Conservation (phyloP, 2,329 filamentous ascomycete species). For the Keithomyces neogunnii region DNA sequence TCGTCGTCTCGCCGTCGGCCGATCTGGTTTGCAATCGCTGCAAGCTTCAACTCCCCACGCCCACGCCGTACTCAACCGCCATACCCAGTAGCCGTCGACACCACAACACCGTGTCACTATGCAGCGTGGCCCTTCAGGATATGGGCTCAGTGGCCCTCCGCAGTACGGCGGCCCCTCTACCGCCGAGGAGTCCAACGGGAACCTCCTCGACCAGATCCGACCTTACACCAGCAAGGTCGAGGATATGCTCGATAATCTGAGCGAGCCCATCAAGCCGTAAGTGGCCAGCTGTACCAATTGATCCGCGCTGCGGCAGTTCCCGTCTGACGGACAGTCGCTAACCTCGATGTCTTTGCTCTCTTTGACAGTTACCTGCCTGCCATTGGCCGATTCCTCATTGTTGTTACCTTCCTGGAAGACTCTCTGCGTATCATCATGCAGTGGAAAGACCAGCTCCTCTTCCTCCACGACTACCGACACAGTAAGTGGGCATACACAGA, state of each 20-base stretch:
- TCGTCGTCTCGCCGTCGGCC: background rate
- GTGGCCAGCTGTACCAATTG: constrained; percentile 11
- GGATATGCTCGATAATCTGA: constrained; percentile 77
- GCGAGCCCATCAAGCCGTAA: constrained; percentile 91
- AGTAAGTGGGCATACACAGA: constrained; percentile 52
- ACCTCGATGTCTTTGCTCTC: constrained; percentile 5
- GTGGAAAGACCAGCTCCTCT: constrained; percentile 91
- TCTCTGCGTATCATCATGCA: constrained; percentile 93
- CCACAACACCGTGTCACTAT: constrained; percentile 21
- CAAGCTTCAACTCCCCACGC: background rate
- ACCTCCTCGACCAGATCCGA: constrained; percentile 71
- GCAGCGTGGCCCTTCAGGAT: constrained; percentile 62
- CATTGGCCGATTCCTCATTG: constrained; percentile 94
- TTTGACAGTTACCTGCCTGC: constrained; percentile 73
- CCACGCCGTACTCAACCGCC: background rate
- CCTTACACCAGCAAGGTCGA: constrained; percentile 98
- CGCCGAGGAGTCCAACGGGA: constrained; percentile 47
- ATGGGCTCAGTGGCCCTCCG: constrained; percentile 66
- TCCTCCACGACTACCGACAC: constrained; percentile 84
- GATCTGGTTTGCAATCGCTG: background rate
- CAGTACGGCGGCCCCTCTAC: constrained; percentile 56
- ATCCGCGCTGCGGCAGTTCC: too few species aligned
- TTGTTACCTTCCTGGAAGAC: constrained; percentile 97
- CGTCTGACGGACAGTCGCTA: constrained; percentile 8
- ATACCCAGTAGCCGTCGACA: background rate